Evolutionary conservation across 805 yeast species (phyloP), one percentile per base, ranked within the genome.

Genomic region (Metschnikowia bowlesiae): DNA sequence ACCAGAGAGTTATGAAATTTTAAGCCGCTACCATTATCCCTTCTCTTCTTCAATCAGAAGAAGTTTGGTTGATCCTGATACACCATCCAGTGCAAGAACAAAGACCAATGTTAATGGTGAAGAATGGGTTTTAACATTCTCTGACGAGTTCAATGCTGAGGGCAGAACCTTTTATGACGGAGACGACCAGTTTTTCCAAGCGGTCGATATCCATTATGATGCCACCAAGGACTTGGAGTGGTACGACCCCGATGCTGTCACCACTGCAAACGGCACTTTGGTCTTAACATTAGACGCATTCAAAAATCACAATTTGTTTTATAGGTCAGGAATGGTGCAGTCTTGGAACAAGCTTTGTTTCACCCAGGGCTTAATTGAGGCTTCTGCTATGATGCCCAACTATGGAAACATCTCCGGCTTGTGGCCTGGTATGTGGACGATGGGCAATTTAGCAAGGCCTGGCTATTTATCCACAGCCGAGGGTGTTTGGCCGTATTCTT

Each of bases 61-160:
- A 5, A 55, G 54, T 13, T 61, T 72, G 50, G 59, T 72, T 5
- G 77, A 72, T 54, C 74, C 76, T 8, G 77, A 72, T 55, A 71
- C 77, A 3, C 77, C 77, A 0, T 38, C 50, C 16, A 65, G 59
- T 22, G 69, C 68, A 0, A 55, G 56, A 40, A 55, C 62, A 1
- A 62, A 57, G 34, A 63, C 54, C 37, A 49, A 54, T 18, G 48
- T 53, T 29, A 82, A 79, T 59, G 96, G 96, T 31, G 75, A 82
- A 31, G 56, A 51, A 30, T 73, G 76, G 76, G 50, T 51, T 4
- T 62, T 72, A 52, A 72, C 67, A 5, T 73, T 73, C 47, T 65
- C 72, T 22, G 77, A 73, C 50, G 77, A 73, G 52, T 73, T 73
- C 54, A 70, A 71, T 50, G 74, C 69, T 13, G 75, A 69, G 51